These are phyloP conservation scores for Ophidiomyces ophidiicola DNA, from an alignment of 2,329 filamentous ascomycete species.

Conservation along the genomic window DNA sequence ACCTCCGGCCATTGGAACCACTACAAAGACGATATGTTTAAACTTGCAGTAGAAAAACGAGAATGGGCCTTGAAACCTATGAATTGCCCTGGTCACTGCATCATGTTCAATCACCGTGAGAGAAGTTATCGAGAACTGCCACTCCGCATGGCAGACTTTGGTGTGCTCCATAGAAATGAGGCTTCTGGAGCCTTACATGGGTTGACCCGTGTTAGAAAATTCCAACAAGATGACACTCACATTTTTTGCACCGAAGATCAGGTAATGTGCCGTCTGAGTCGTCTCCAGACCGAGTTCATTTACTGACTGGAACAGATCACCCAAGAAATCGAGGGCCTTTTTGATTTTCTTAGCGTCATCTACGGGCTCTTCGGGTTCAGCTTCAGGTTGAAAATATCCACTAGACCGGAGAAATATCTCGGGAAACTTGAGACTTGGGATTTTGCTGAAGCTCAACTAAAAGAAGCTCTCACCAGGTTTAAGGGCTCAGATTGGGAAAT, in stretches of 20 bases:
- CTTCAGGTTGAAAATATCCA: constrained; percentile 92
- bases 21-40: constrained; percentile 93
- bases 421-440: constrained; percentile 82
- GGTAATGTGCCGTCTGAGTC: constrained; percentile 28
- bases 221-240: constrained; percentile 93
- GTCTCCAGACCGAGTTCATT: neutral
- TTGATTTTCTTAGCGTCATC: constrained; percentile 72
- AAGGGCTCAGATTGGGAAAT: constrained; percentile 67
- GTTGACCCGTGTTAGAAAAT: constrained; percentile 80
- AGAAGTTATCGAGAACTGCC: constrained; percentile 83
- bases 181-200: constrained; percentile 83
- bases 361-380: constrained; percentile 76
- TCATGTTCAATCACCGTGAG: constrained; percentile 73
- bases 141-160: constrained; percentile 88
- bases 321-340: constrained; percentile 66
- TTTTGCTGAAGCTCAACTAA: constrained; percentile 69
- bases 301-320: constrained; percentile 37
- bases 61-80: constrained; percentile 84
- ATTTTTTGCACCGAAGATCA: constrained; percentile 86
- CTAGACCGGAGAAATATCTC: constrained; percentile 76
- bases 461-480: constrained; percentile 68
- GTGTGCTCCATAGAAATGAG: constrained; percentile 89
- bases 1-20: constrained; percentile 87
- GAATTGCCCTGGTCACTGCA: constrained; percentile 93
- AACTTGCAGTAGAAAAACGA: constrained; percentile 70